phyloP scores from a whole-genome alignment of 306 rosid species.

The Prunus persica region DNA sequence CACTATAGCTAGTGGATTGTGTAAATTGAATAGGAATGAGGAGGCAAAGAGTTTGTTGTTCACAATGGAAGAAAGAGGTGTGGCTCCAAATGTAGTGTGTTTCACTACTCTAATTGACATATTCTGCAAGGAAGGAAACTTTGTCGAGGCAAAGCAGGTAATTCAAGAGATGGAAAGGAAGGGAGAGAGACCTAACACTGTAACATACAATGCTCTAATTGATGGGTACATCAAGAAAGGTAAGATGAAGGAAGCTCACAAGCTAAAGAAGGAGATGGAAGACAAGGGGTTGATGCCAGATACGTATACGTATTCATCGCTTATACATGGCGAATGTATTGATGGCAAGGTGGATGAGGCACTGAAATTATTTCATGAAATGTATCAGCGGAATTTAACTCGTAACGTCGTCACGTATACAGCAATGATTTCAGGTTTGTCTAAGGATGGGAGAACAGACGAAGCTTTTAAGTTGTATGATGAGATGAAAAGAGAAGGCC shows the following conservation, averaged over 20 bases:
- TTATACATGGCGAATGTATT: constrained; percentile 71
- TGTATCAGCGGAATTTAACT: constrained; percentile 48
- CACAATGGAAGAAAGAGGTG: constrained; percentile 65
- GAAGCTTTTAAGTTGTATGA: constrained; percentile 74
- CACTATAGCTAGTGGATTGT: constrained; percentile 63
- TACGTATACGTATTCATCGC: constrained; percentile 65
- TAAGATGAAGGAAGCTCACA: constrained; percentile 56
- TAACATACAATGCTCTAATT: constrained; percentile 66
- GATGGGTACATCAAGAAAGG: constrained; percentile 64
- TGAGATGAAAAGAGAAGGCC: constrained; percentile 60
- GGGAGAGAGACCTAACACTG: constrained; percentile 51
- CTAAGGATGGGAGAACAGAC: constrained; percentile 72
- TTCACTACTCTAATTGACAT: constrained; percentile 65
- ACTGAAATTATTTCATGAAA: constrained; percentile 54
- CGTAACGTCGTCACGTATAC: constrained; percentile 57
- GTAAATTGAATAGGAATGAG: constrained; percentile 43
- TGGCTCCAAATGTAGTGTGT: constrained; percentile 51
- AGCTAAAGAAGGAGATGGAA: constrained; percentile 53
- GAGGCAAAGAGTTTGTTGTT: constrained; percentile 62
- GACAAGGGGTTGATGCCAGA: constrained; percentile 62
- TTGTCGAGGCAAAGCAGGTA: constrained; percentile 60
- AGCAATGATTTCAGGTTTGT: constrained; percentile 68
- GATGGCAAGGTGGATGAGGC: constrained; percentile 64
- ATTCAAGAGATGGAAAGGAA: constrained; percentile 55
- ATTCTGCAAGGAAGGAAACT: constrained; percentile 79